A percentile compares a stretch with the other conserved stretches of the same genome.
Evolutionary conservation across 1,139 yeast genomes (phyloP).

Genomic region (Chernovozyma sophiae-reginae): DNA sequence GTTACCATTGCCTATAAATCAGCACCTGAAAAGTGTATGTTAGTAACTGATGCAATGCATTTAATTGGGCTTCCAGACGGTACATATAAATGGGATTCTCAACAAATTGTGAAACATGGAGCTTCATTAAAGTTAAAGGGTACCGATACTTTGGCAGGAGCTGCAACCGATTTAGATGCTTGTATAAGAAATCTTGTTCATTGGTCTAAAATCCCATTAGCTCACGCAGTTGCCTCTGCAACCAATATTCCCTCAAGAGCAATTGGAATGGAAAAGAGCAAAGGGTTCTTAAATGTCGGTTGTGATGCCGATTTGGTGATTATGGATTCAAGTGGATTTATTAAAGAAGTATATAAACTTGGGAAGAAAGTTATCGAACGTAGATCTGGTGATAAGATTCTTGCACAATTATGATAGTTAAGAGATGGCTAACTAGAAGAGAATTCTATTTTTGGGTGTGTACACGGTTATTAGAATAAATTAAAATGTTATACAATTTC

Average conservation of each 20-base stretch:
- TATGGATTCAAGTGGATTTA: conserved; percentile 41
- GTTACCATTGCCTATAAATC: conserved; percentile 51
- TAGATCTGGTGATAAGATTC: conserved; percentile 1
- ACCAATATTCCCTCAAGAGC: conserved; percentile 57
- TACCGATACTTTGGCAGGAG: conserved; percentile 60
- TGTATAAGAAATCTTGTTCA: conserved; percentile 50
- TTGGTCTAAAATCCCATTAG: conserved; percentile 50
- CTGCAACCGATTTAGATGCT: conserved; percentile 54
- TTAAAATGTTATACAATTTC: too few species aligned
- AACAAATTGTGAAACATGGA: conserved; percentile 48
- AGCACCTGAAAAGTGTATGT: conserved; percentile 51
- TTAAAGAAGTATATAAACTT: conserved; percentile 49
- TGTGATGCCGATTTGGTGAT: conserved; percentile 61
- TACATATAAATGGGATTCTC: conserved; percentile 46
- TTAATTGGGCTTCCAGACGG: conserved; percentile 52
- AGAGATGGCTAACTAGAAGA: too few species aligned
- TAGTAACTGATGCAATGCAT: conserved; percentile 64
- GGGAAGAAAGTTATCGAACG: conserved; percentile 30
- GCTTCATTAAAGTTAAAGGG: conserved; percentile 47
- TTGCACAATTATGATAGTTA: conserved; percentile 8
- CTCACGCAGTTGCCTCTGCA: conserved; percentile 53
- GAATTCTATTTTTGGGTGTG: too few species aligned
- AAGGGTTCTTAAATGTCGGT: conserved; percentile 52
- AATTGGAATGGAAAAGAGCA: conserved; percentile 38
- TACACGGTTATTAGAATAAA: too few species aligned